These are phyloP conservation scores for Chrysanthemum lavandulifolium DNA, from an alignment of 129 eudicot genomes.

Conservation along the genomic window DNA sequence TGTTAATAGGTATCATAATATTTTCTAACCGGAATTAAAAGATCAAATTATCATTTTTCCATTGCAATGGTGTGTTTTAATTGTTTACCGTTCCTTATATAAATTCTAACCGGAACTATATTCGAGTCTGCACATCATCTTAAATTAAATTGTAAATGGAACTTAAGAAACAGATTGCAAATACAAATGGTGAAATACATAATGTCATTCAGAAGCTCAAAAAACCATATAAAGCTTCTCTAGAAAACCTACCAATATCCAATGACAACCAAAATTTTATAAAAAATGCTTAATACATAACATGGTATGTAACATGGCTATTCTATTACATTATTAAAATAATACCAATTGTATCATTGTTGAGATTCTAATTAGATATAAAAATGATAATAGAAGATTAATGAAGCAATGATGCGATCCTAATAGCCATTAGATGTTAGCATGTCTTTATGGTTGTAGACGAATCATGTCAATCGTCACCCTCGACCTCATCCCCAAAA, in stretches of 20 bases:
- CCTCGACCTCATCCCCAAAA: too few species aligned
- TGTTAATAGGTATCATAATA: too few species aligned
- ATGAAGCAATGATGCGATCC: not conserved
- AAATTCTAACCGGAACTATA: not conserved
- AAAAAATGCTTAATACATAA: conserved; percentile 12
- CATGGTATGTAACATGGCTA: conserved; percentile 9
- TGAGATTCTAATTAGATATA: conserved; percentile 16
- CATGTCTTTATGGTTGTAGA: conserved; percentile 73
- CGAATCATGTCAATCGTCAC: too few species aligned
- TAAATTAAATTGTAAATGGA: too few species aligned
- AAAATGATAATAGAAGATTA: conserved; percentile 8
- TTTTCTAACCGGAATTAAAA: too few species aligned
- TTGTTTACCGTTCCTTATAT: too few species aligned
- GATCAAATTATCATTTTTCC: too few species aligned
- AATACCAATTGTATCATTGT: conserved; percentile 2
- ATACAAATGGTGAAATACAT: conserved; percentile 9
- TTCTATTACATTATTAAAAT: conserved; percentile 26
- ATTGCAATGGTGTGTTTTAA: too few species aligned
- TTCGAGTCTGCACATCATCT: not conserved
- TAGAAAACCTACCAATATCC: conserved; percentile 4
- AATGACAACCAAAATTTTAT: not conserved
- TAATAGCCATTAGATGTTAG: conserved; percentile 23
- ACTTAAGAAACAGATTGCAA: not conserved
- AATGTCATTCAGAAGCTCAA: not conserved
- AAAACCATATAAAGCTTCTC: not conserved